Percentiles rank a stretch among this genome's conserved stretches.
Evolutionary conservation across 306 rosid genomes (phyloP).

Genomic region (Acacia acuminata): DNA sequence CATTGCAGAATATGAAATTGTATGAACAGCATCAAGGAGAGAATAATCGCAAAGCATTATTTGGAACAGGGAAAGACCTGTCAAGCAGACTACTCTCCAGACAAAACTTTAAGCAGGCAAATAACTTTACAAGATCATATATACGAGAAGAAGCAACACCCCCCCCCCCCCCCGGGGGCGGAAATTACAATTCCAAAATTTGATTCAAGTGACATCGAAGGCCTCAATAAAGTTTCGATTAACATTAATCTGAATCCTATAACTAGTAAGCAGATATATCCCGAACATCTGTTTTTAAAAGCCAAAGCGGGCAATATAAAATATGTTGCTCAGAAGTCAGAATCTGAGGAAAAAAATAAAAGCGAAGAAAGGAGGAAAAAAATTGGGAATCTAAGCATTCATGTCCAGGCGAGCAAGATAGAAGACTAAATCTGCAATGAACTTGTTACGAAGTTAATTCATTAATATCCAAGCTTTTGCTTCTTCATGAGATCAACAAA

Average conservation of each 20-base stretch:
- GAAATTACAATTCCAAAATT: too few species aligned
- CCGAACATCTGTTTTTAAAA: background rate
- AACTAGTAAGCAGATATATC: background rate
- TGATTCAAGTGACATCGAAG: conserved; percentile 1
- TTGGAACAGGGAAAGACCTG: conserved; percentile 9
- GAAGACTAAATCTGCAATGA: background rate
- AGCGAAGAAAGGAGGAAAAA: conserved; percentile 17
- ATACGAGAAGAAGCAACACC: background rate
- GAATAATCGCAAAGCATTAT: background rate
- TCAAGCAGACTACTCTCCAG: conserved; percentile 15
- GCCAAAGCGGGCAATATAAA: background rate
- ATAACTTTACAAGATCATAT: conserved; percentile 11
- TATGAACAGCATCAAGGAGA: background rate
- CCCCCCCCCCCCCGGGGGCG: too few species aligned
- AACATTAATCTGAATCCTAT: background rate
- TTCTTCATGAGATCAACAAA: background rate
- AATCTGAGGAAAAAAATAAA: background rate
- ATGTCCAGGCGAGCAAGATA: background rate
- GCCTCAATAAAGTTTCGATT: background rate
- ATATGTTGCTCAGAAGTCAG: background rate
- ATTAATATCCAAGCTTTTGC: background rate
- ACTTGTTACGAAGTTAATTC: conserved; percentile 5
- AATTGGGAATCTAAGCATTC: background rate
- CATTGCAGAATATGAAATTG: background rate
- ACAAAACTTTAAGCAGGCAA: conserved; percentile 14